A percentile compares a stretch with the other conserved stretches of the same genome.
These are phyloP conservation scores for Colletotrichum sp. DNA, from an alignment of 2,329 filamentous ascomycete species.

Conservation along the genomic window DNA sequence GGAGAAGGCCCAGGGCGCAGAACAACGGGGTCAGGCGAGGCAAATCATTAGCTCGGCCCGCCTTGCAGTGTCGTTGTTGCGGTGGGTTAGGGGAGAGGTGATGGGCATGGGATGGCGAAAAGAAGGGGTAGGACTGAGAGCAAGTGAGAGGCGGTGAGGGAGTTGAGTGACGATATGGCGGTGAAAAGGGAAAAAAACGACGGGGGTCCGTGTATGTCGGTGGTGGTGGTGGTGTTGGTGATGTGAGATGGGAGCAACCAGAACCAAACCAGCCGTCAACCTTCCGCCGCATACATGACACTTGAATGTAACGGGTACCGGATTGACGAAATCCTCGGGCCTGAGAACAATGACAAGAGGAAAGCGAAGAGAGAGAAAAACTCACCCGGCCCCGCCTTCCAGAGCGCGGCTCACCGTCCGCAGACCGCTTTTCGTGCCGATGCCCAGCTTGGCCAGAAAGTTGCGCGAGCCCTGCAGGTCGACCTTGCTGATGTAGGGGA, in stretches of 20 bases:
- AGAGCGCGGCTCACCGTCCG: constrained; percentile 31
- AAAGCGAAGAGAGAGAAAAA: not conserved
- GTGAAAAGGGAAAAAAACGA: not conserved
- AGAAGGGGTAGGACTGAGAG: not conserved
- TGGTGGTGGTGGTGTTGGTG: not conserved
- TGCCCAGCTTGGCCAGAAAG: constrained; percentile 71
- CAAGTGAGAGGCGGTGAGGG: constrained; percentile 2
- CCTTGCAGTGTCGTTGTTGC: not conserved
- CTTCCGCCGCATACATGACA: not conserved
- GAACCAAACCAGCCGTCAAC: not conserved
- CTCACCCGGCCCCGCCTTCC: constrained; percentile 46
- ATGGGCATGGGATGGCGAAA: not conserved
- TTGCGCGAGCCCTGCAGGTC: constrained; percentile 72
- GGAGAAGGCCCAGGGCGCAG: not conserved
- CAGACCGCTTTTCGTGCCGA: constrained; percentile 39
- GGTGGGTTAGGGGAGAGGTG: constrained; percentile 7
- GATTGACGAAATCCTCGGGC: not conserved
- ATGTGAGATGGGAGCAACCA: not conserved
- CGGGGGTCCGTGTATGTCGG: not conserved
- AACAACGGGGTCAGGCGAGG: constrained; percentile 13
- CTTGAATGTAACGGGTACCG: constrained; percentile 1
- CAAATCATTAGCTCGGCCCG: constrained; percentile 19
- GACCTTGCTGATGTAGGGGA: constrained; percentile 66
- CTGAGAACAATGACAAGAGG: not conserved
- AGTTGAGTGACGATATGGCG: not conserved